These are phyloP conservation scores for Globisporangium splendens DNA, from an alignment of 352 stramenopile genomes.

Conservation along the genomic window DNA sequence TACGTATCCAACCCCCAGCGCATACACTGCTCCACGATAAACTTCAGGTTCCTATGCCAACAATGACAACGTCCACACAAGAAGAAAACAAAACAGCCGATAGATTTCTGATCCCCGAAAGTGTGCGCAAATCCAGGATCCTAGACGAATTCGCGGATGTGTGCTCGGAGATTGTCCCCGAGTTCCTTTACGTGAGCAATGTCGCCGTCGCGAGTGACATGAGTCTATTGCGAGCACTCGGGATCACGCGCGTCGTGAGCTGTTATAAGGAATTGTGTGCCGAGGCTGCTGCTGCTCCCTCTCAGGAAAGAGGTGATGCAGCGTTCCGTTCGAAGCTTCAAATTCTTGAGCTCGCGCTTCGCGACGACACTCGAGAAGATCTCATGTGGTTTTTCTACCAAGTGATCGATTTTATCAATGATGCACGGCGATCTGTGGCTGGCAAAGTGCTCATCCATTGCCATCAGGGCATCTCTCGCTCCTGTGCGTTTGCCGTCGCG, in stretches of 20 bases:
- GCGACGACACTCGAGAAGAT: conserved; percentile 63
- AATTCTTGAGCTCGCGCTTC: conserved; percentile 32
- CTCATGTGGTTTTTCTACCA: conserved; percentile 52
- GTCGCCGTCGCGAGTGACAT: conserved; percentile 33
- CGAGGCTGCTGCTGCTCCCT: not conserved
- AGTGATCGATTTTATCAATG: conserved; percentile 41
- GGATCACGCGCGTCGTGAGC: conserved; percentile 57
- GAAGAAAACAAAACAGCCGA: not conserved
- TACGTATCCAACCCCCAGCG: conserved; percentile 9
- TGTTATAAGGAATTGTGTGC: conserved; percentile 44
- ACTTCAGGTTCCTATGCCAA: not conserved
- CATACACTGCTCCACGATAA: conserved; percentile 1
- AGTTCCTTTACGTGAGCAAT: conserved; percentile 61
- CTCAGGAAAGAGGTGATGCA: conserved; percentile 4
- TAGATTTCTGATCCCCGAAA: conserved; percentile 44
- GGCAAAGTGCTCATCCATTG: conserved; percentile 56
- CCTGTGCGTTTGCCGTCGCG: conserved; percentile 59
- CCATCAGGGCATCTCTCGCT: conserved; percentile 69
- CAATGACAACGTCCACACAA: not conserved
- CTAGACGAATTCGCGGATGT: conserved; percentile 34
- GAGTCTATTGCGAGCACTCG: conserved; percentile 19
- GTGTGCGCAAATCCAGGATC: conserved; percentile 48
- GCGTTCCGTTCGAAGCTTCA: not conserved
- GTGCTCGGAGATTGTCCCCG: conserved; percentile 58
- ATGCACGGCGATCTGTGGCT: conserved; percentile 4